Percentiles rank a stretch among this genome's conserved stretches.
Conservation (phyloP, 1,139 yeast species). For the Protomyces arabidopsidicola region DNA sequence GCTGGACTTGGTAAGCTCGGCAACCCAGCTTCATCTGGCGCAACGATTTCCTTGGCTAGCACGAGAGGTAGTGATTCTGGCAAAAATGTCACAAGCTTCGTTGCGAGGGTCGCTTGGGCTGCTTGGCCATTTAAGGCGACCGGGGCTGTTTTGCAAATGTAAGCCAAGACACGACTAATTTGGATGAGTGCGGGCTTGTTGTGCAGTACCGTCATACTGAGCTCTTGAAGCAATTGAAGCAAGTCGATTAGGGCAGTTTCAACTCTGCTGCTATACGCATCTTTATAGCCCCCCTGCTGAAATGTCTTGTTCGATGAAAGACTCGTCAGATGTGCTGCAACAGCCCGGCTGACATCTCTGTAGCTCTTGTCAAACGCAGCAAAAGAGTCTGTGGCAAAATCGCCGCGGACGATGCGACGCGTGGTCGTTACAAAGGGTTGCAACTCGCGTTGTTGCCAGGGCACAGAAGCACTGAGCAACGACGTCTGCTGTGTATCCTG, state of each 20-base stretch:
- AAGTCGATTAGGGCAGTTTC: not conserved
- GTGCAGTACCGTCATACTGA: not conserved
- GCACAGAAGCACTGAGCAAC: not conserved
- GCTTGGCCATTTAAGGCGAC: not conserved
- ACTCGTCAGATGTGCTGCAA: not conserved
- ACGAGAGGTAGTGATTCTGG: not conserved
- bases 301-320: not conserved
- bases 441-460: constrained; percentile 14
- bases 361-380: not conserved
- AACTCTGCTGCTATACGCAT: not conserved
- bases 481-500: not conserved
- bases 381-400: not conserved
- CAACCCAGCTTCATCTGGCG: not conserved
- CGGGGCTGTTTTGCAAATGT: not conserved
- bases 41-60: not conserved
- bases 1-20: not conserved
- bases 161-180: not conserved
- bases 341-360: not conserved
- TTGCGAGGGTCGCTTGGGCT: not conserved
- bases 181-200: not conserved
- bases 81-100: not conserved
- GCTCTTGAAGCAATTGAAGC: not conserved
- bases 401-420: constrained; percentile 8
- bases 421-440: not conserved
- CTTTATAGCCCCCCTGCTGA: not conserved